These are phyloP conservation scores for Plasmodium sp. DNA, from an alignment of 169 alveolate genomes.

Conservation along the genomic window DNA sequence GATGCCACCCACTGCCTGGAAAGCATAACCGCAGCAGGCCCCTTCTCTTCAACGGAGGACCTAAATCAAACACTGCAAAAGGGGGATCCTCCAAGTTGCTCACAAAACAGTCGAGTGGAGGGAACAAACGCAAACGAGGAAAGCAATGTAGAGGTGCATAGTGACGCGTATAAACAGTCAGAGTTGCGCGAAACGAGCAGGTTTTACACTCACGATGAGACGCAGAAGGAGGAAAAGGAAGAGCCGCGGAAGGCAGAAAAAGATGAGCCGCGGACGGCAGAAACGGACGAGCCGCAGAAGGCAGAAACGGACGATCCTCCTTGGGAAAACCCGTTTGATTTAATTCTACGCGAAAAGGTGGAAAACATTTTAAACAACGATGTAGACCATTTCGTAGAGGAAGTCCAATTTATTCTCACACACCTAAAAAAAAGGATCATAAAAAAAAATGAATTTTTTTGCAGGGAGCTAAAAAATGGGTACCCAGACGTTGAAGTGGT, in stretches of 20 bases:
- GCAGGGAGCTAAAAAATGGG: conserved; percentile 3
- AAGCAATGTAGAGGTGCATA: neutral
- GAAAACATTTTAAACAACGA: conserved; percentile 31
- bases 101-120: neutral
- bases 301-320: neutral
- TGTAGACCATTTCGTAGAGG: conserved; percentile 43
- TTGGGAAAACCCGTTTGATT: conserved; percentile 1
- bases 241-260: neutral
- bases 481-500: conserved; percentile 1
- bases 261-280: no score
- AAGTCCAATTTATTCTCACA: conserved; percentile 40
- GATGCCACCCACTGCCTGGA: neutral
- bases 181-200: neutral
- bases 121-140: neutral
- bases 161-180: neutral
- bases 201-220: neutral
- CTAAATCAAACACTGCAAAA: neutral
- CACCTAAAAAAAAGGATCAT: conserved; percentile 39
- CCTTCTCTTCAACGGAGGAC: neutral
- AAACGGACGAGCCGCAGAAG: no score
- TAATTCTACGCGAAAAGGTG: conserved; percentile 22
- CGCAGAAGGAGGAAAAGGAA: neutral
- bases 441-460: conserved; percentile 61
- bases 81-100: neutral
- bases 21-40: neutral